These are phyloP conservation scores for Cichorium intybus DNA, from an alignment of 140 eudicot species.

Conservation along the genomic window DNA sequence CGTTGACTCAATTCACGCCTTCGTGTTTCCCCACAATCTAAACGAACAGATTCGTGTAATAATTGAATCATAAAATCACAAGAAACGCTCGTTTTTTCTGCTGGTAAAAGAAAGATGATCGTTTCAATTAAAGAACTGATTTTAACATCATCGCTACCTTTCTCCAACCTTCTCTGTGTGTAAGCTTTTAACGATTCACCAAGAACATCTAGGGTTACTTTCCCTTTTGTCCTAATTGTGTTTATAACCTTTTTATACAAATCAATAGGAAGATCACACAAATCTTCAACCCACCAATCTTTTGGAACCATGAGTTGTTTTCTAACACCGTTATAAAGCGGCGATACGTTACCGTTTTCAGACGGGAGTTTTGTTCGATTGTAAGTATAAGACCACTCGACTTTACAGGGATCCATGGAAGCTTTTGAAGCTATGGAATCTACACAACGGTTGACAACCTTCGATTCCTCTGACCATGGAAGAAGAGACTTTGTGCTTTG, in stretches of 20 bases:
- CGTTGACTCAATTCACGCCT: slow-evolving; percentile 40
- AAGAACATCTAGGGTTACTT: slow-evolving; percentile 41
- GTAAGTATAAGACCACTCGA: slow-evolving; percentile 91
- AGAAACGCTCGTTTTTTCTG: slow-evolving; percentile 44
- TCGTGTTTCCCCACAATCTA: slow-evolving; percentile 61
- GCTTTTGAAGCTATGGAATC: slow-evolving; percentile 79
- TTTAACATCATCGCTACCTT: slow-evolving; percentile 49
- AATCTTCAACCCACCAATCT: slow-evolving; percentile 98
- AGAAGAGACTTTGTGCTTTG: slow-evolving; percentile 77
- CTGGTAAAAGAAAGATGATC: slow-evolving; percentile 47
- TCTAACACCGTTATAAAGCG: slow-evolving; percentile 57
- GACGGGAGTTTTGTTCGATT: slow-evolving; percentile 46
- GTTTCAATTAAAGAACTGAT: slow-evolving; percentile 54
- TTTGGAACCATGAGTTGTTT: slow-evolving; percentile 64
- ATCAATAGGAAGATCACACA: slow-evolving; percentile 76
- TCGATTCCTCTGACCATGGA: slow-evolving; percentile 83
- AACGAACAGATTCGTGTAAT: slow-evolving; percentile 45
- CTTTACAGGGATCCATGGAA: slow-evolving; percentile 69
- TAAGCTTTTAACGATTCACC: slow-evolving; percentile 83
- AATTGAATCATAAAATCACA: slow-evolving; percentile 66
- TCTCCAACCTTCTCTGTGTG: slow-evolving; percentile 50
- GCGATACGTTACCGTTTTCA: slow-evolving; percentile 43
- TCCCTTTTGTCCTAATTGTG: slow-evolving; percentile 49
- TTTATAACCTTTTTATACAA: slow-evolving; percentile 57
- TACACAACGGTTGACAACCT: slow-evolving; percentile 65